Percentiles rank a stretch among this genome's conserved stretches.
phyloP scores from a whole-genome alignment of 164 flowering plant genomes.

The Piper longum region DNA sequence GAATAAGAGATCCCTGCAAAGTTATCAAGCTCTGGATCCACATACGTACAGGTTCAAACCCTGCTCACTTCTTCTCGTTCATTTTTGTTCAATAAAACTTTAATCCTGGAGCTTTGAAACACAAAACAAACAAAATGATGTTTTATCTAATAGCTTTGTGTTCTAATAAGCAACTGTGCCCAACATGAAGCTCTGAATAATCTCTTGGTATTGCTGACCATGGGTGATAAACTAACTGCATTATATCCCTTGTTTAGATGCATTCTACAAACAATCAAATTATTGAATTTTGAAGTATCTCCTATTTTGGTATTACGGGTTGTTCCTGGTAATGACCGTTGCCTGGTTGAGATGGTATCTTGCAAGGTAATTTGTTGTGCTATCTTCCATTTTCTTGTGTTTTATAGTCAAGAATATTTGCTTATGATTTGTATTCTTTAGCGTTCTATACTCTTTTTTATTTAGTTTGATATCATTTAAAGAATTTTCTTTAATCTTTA shows the following conservation, averaged over 20 bases:
- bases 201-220: too few species aligned
- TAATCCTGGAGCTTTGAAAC: too few species aligned
- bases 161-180: too few species aligned
- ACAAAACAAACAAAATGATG: too few species aligned
- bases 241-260: slow-evolving; percentile 31
- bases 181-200: too few species aligned
- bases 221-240: too few species aligned
- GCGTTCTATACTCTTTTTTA: background rate
- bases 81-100: too few species aligned
- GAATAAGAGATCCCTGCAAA: slow-evolving; percentile 40
- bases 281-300: slow-evolving; percentile 54
- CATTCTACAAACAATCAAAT: slow-evolving; percentile 29
- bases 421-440: too few species aligned
- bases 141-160: too few species aligned
- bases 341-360: slow-evolving; percentile 59
- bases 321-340: slow-evolving; percentile 45
- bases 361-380: slow-evolving; percentile 37
- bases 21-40: slow-evolving; percentile 32
- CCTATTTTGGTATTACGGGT: slow-evolving; percentile 60
- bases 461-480: background rate
- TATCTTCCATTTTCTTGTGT: too few species aligned
- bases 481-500: background rate
- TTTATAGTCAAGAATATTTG: too few species aligned
- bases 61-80: too few species aligned
- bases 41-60: slow-evolving; percentile 39